Percentiles rank a stretch among this genome's conserved stretches.
Evolutionary conservation across 352 stramenopile species (phyloP).

Genomic region (Globisporangium barbulae): DNA sequence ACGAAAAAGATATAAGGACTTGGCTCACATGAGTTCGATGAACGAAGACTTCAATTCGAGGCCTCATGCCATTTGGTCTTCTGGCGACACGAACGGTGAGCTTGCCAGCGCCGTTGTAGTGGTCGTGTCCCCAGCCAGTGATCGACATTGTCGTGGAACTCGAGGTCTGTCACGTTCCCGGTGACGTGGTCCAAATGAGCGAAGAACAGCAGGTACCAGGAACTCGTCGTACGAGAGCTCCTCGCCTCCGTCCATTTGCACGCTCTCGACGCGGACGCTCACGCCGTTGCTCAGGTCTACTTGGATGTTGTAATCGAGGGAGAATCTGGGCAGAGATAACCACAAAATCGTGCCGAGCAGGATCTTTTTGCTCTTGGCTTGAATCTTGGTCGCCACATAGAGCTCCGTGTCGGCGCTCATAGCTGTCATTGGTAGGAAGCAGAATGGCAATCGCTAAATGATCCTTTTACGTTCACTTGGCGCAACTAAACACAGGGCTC

Average conservation of each 20-base stretch:
- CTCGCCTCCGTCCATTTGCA: conserved; percentile 6
- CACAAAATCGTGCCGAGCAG: neutral
- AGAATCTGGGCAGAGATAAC: neutral
- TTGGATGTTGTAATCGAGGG: neutral
- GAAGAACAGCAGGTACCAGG: neutral
- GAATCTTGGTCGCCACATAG: no score
- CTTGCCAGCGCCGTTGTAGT: neutral
- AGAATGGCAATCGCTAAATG: neutral
- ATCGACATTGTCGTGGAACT: neutral
- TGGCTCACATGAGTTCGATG: no score
- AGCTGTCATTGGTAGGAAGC: neutral
- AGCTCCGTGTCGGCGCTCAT: neutral
- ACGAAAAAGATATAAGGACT: no score
- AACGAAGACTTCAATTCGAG: no score
- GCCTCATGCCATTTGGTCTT: neutral
- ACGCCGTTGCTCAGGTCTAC: neutral
- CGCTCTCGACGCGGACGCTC: neutral
- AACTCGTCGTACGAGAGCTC: neutral
- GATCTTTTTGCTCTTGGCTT: neutral
- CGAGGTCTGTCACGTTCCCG: neutral
- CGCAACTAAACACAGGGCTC: no score
- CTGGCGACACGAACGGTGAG: neutral
- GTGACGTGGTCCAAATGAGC: neutral
- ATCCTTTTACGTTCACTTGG: no score
- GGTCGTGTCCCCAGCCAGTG: neutral